Percentiles rank a stretch among this genome's conserved stretches.
Evolutionary conservation across 2,329 filamentous ascomycete genomes (phyloP).

Genomic region (Botryosphaeria dothidea): DNA sequence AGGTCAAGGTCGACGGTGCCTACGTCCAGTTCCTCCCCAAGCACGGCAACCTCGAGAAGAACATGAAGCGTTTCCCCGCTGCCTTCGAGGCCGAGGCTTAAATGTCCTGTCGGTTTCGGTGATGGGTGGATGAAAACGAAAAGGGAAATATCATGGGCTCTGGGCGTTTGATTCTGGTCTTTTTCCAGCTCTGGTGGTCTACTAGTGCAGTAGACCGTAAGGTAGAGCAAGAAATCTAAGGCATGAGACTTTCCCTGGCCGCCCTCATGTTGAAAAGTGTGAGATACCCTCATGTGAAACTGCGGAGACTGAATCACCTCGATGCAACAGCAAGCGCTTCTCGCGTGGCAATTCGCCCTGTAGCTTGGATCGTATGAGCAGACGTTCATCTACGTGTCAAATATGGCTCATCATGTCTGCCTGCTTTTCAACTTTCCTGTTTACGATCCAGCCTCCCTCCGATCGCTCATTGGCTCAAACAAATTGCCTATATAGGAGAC

Average conservation of each 20-base stretch:
- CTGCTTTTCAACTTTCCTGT: no score
- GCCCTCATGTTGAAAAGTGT: background rate
- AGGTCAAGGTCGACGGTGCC: conserved; percentile 95
- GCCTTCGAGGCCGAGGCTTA: conserved; percentile 65
- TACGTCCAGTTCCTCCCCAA: conserved; percentile 99
- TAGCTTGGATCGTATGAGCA: no score
- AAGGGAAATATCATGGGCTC: conserved; percentile 19
- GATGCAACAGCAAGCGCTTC: background rate
- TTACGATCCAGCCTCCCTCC: no score
- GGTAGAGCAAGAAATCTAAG: conserved; percentile 20
- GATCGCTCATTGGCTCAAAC: no score
- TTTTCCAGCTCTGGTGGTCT: conserved; percentile 11
- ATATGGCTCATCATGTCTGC: no score
- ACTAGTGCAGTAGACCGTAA: conserved; percentile 17
- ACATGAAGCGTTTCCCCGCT: conserved; percentile 93
- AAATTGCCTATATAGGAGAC: no score
- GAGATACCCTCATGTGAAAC: background rate
- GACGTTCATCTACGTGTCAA: no score
- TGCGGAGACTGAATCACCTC: background rate
- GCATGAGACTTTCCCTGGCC: conserved; percentile 17
- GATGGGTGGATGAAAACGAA: conserved; percentile 10
- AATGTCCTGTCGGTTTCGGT: conserved; percentile 10
- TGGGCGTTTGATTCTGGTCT: conserved; percentile 10
- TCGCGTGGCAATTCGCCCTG: no score
- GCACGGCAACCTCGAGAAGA: conserved; percentile 80